Evolutionary conservation across 306 rosid species (phyloP), one percentile per base, ranked within the genome.

Genomic region (Fragaria ananassa): DNA sequence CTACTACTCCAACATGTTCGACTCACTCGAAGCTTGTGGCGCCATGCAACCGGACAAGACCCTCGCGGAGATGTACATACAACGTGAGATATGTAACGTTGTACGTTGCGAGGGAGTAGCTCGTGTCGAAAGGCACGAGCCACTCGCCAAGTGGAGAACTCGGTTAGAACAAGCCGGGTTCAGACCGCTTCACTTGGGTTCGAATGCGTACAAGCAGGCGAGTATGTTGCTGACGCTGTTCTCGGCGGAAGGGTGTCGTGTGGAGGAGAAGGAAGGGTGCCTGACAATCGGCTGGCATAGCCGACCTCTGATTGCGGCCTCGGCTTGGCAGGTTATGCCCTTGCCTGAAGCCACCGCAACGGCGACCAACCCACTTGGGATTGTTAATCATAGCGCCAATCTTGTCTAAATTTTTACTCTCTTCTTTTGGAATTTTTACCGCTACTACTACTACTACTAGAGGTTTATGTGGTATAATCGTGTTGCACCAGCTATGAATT

Each of bases 221-320:
- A 88, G 97, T 50, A 91, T 93, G 98, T 70, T 93, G 5, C 71
- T 93, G 74, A 91, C 91, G 6, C 87, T 91, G 12, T 93, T 93
- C 76, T 93, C 98, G 7, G 89, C 93, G 0, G 97, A 89, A 58
- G 97, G 97, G 21, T 93, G 87, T 68, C 83, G 90, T 3, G 93
- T 93, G 64, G 93, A 93, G 68, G 98, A 93, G 84, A 91, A 82
- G 21, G 89, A 88, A 49, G 98, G 98, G 1, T 88, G 96, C 63
- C 83, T 93, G 77, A 93, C 93, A 15, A 84, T 93, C 39, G 98
- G 98, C 23, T 93, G 98, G 98, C 98, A 93, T 49, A 91, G 88
- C 89, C 91, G 97, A 0, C 90, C 97, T 18, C 88, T 93, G 25
- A 89, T 93, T 39, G 87, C 96, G 58, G 97, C 96, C 80, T 93